Percentiles rank a stretch among this genome's conserved stretches.
phyloP scores from a whole-genome alignment of 2,329 filamentous ascomycete genomes.

The Alternaria arbusti region DNA sequence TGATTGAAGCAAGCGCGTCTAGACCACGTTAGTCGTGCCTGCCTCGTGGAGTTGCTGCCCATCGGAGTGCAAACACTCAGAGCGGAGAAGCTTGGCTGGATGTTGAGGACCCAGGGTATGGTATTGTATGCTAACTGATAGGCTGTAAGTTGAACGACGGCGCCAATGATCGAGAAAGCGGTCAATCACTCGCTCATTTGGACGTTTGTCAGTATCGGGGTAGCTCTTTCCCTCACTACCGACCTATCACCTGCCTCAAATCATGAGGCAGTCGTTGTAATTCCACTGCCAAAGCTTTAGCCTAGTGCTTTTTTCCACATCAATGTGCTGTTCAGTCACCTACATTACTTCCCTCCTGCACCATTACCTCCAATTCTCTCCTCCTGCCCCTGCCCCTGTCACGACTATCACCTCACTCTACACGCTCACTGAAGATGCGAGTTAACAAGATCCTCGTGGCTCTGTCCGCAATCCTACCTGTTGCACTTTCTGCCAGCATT shows the following conservation, averaged over 20 bases:
- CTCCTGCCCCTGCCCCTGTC: background rate
- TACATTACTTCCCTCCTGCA: background rate
- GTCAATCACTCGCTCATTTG: background rate
- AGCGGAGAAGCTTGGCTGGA: background rate
- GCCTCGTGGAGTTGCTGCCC: no score
- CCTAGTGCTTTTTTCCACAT: no score
- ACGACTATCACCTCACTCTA: background rate
- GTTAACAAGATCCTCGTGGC: conserved; percentile 2
- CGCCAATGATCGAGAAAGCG: background rate
- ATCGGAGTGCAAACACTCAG: background rate
- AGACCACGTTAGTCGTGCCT: no score
- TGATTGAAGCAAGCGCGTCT: no score
- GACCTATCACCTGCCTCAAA: background rate
- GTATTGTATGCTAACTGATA: background rate
- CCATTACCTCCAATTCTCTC: background rate
- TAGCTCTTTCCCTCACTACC: background rate
- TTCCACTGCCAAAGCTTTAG: no score
- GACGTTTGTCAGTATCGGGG: background rate
- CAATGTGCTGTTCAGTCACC: no score
- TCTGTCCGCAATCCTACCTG: background rate
- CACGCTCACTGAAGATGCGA: conserved; percentile 9
- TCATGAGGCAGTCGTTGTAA: background rate
- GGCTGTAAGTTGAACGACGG: background rate
- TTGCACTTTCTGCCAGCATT: background rate
- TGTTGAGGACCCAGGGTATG: background rate